Percentiles rank a stretch among this genome's conserved stretches.
These are phyloP conservation scores for Xylariales sp. DNA, from an alignment of 2,329 filamentous ascomycete genomes.

Conservation along the genomic window DNA sequence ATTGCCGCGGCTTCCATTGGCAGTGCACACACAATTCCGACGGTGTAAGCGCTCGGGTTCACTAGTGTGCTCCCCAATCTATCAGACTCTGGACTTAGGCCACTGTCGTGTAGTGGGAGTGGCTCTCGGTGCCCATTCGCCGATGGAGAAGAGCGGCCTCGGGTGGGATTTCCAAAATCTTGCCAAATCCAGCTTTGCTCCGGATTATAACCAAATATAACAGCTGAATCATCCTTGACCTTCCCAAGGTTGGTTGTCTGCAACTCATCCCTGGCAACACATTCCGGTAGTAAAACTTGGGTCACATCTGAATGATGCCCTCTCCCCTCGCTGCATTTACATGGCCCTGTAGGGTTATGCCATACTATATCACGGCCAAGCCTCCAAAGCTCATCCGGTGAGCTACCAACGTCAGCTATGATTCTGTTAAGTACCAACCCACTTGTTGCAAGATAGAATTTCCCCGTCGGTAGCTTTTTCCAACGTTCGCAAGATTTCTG, in stretches of 20 bases:
- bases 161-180: conserved; percentile 14
- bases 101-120: not conserved
- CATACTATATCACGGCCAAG: conserved; percentile 13
- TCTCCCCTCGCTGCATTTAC: not conserved
- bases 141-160: not conserved
- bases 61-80: not conserved
- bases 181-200: conserved; percentile 15
- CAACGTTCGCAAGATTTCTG: not conserved
- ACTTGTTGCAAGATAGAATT: conserved; percentile 7
- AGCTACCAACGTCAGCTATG: conserved; percentile 9
- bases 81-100: not conserved
- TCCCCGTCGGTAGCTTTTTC: not conserved
- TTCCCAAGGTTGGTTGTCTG: not conserved
- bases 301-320: not conserved
- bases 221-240: conserved; percentile 5
- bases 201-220: conserved; percentile 3
- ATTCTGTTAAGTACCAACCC: conserved; percentile 8
- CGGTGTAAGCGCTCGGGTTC: not conserved
- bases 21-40: conserved; percentile 10
- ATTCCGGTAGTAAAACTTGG: not conserved
- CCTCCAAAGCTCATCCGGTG: not conserved
- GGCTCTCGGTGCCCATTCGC: no score
- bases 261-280: not conserved
- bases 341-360: conserved; percentile 3
- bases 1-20: conserved; percentile 9